Base-by-base conservation (phyloP, 495 filamentous ascomycete genomes). In the Neurospora terricola region DNA sequence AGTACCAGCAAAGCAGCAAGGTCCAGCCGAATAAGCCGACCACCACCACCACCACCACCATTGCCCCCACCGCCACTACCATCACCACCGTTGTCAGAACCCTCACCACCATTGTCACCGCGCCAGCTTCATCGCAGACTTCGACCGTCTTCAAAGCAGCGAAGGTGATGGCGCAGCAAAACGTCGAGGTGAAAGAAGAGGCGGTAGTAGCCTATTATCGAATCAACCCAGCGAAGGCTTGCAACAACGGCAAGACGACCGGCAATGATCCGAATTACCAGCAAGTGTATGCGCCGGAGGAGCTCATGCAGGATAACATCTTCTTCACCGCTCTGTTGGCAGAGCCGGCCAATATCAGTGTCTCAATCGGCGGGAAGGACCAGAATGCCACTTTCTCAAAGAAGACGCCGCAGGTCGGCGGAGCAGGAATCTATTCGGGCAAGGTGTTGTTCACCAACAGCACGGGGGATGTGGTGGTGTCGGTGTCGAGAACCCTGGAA, bases 261-360 rank as follows among this genome's bases (percentile, higher is more conserved):
- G 78, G 75, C 0, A 76, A 77, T n/a, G 73, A 74, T 30, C 21
- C 23, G 12, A 72, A 34, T 1, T 73, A 72, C 54, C 72, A 73
- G 11, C 69, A 78, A 74, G 21, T 30, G 0, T 75, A 72, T 36
- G 11, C 73, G 10, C 21, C 71, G 11, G 73, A 76, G 16, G 6
- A 72, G 36, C 27, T 78, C n/a, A 69, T 75, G 0, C 72, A 76
- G 42, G 77, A 80, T 38, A 74, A 62, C 30, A 73, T 80, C n/a
- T 80, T 76, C 43, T 77, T 71, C 38, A 42, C 73, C 5, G 75
- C 78, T n/a, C 66, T 80, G 68, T 54, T 80, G 42, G 72, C 59
- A 11, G 36, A 72, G 38, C 74, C 75, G 5, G 77, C 75, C 4
- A 48, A 69, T 2, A 76, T 80, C 5, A 43, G 34, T 0, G 73